Conservation (phyloP, 106 monocot genomes). For the Alisma plantagoaquatica region DNA sequence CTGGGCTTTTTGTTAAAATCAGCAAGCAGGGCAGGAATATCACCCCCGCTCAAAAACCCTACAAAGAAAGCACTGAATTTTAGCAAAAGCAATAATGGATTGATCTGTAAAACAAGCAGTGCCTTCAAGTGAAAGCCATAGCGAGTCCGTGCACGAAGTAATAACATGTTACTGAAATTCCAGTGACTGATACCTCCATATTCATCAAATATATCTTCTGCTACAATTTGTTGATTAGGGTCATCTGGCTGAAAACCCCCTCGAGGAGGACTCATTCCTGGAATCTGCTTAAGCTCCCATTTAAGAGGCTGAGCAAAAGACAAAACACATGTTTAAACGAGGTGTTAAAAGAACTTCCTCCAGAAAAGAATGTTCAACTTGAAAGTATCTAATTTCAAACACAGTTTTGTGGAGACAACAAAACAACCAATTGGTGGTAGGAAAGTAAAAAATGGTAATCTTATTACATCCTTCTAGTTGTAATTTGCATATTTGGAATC, state of each 20-base stretch:
- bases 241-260: slow-evolving; percentile 88
- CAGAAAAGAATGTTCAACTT: too few relatives aligned
- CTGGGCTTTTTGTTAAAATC: slow-evolving; percentile 39
- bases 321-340: background rate
- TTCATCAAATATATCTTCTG: slow-evolving; percentile 98
- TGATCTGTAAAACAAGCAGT: background rate
- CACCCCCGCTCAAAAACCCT: slow-evolving; percentile 82
- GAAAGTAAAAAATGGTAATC: too few relatives aligned
- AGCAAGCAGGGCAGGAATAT: slow-evolving; percentile 57
- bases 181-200: slow-evolving; percentile 98
- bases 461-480: too few relatives aligned
- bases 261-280: slow-evolving; percentile 90
- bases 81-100: background rate
- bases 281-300: slow-evolving; percentile 94
- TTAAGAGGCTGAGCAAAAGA: slow-evolving; percentile 47
- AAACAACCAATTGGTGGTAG: too few relatives aligned
- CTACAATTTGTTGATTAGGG: slow-evolving; percentile 96
- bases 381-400: too few relatives aligned
- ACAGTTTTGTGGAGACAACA: too few relatives aligned
- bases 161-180: too few relatives aligned
- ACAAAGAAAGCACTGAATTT: background rate
- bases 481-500: too few relatives aligned
- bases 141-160: too few relatives aligned
- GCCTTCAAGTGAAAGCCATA: too few relatives aligned
- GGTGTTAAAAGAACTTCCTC: too few relatives aligned